Conservation (phyloP, 129 eudicot genomes). For the Kitagawia praeruptora region DNA sequence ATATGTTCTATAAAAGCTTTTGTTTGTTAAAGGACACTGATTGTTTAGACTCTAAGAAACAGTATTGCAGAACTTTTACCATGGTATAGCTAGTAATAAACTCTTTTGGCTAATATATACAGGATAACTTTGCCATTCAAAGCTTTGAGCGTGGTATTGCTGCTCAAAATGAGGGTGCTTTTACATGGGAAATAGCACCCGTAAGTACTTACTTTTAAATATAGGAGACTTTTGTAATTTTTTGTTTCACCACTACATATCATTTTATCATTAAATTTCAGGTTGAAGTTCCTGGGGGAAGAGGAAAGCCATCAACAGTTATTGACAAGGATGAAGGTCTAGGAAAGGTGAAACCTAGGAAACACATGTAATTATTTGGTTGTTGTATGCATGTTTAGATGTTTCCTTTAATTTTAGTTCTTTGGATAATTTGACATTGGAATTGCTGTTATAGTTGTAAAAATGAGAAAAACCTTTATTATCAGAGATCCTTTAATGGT, state of each 20-base stretch:
- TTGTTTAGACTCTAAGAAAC: not conserved
- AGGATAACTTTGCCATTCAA: conserved; percentile 91
- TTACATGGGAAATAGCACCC: conserved; percentile 94
- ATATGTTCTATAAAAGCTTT: not conserved
- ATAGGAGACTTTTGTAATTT: conserved; percentile 12
- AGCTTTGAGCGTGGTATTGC: conserved; percentile 98
- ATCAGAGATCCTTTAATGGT: not conserved
- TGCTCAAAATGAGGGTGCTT: conserved; percentile 80
- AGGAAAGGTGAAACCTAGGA: conserved; percentile 52
- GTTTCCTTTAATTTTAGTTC: not conserved
- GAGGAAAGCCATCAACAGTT: conserved; percentile 87
- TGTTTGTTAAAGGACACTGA: not conserved
- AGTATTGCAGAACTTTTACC: not conserved
- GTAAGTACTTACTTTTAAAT: conserved; percentile 35
- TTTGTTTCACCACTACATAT: conserved; percentile 12
- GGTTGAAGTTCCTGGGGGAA: conserved; percentile 97
- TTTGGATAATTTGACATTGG: not conserved
- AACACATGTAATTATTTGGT: not conserved
- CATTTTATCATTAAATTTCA: conserved; percentile 23
- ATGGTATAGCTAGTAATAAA: not conserved
- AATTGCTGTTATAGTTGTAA: not conserved
- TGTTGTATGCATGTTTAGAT: not conserved
- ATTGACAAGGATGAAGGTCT: conserved; percentile 96
- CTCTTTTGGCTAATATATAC: conserved; percentile 13
- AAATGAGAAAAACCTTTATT: not conserved